Evolutionary conservation across 345 rosid species (phyloP), one percentile per base, ranked within the genome.

Genomic region (Dipteronia dyeriana): DNA sequence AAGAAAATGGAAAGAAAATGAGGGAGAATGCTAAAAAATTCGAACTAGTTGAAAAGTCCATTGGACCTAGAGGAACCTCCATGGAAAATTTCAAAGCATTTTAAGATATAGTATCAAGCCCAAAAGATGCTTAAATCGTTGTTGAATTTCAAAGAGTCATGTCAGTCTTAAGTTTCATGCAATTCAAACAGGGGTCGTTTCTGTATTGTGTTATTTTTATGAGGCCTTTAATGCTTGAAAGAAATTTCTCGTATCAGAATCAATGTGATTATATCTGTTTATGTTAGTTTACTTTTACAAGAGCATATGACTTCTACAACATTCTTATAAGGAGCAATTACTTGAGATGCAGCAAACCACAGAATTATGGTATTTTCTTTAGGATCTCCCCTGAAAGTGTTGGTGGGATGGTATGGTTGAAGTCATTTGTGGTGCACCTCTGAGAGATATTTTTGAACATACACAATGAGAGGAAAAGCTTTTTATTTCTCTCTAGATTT

Each of bases 331-430:
- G 45, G 75, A 78, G 56, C 3, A 22, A 63, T 61, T 71, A 91
- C 98, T 97, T 93, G 97, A 66, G 97, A 94, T 75, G 97, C 95
- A 78, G 98, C 98, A 78, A 95, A 91, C 99, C 98, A 93, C 79
- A 93, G 99, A 78, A 91, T 88, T 61, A 90, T 82, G 79, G 92
- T 69, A 89, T 95, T 95, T 19, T 93, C 70, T 79, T 91, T 89
- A 47, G 97, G 94, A 82, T 95, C 99, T 79, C 97, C 99, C 66
- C 98, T 94, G 85, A 92, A 94, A 76, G 85, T n/a, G n/a, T n/a
- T n/a, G n/a, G n/a, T n/a, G n/a, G n/a, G n/a, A n/a, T n/a, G n/a
- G n/a, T n/a, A n/a, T n/a, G n/a, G n/a, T n/a, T n/a, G n/a, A n/a
- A n/a, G n/a, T n/a, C n/a, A n/a, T n/a, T n/a, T n/a, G n/a, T n/a